Evolutionary conservation across 1,139 yeast species (phyloP), one percentile per base, ranked within the genome.

Genomic region (Debaryomyces singareniensis): DNA sequence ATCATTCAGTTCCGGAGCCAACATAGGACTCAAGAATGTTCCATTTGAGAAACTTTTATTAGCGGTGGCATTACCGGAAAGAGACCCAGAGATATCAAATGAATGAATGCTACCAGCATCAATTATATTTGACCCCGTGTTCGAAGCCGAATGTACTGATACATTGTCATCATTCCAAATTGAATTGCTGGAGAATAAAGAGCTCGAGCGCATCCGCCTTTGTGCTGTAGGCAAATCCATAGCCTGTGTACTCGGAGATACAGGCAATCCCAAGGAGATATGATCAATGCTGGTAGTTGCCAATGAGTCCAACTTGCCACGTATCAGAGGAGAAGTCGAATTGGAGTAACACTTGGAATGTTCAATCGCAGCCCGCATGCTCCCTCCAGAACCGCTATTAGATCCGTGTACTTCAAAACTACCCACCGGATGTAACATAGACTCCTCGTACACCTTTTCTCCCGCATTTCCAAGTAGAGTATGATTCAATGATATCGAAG

Each of bases 401-500:
- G n/a, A 18, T n/a, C n/a, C 21, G 9, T 18, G 21, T 18, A 7
- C 21, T n/a, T 16, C 29, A 30, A 50, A 35, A 32, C 68, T 55
- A 26, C 68, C 54, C n/a, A 75, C 63, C 3, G 78, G 76, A 20
- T 71, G 46, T 10, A 81, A 75, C 2, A 79, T 80, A 3, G 81
- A 73, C 42, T 81, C 58, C 37, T 70, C 64, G 40, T 80, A 58
- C 11, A 67, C 49, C 40, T 38, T 36, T 25, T 26, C 16, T 28
- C 27, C 31, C 21, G 21, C n/a, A 7, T 18, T 18, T 18, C n/a
- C 21, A n/a, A 18, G 21, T 18, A 7, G 7, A 23, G 60, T 49
- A 10, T 60, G 55, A 9, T 61, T 55, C 27, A 57, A 43, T 10
- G 60, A 47, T 23, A 57, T 53, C 16, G 58, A 34, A n/a, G 61